Percentiles rank a stretch among this genome's conserved stretches.
Conservation (phyloP, 305 asterid genomes). For the Fraxinus albicans region DNA sequence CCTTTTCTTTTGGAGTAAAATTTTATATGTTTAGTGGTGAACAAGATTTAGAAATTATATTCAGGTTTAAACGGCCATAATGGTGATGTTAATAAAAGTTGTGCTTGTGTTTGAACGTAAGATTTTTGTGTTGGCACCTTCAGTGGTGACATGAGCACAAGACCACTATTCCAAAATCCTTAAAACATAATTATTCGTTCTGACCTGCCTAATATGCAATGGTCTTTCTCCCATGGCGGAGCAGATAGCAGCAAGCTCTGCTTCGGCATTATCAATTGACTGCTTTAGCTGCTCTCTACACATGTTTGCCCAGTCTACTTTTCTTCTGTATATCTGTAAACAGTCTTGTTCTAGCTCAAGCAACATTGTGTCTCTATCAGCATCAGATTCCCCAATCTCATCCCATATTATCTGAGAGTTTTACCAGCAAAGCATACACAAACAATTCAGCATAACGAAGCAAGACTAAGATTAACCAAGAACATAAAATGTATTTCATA, state of each 20-base stretch:
- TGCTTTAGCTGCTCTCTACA: constrained; percentile 47
- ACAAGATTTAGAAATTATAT: neutral
- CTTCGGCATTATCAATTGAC: constrained; percentile 54
- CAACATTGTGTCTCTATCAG: constrained; percentile 45
- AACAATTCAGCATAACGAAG: neutral
- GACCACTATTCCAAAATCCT: neutral
- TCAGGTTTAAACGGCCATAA: neutral
- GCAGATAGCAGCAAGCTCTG: constrained; percentile 52
- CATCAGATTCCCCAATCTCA: constrained; percentile 54
- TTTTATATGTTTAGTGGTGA: neutral
- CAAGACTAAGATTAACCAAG: neutral
- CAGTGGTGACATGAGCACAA: neutral
- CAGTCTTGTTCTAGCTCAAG: constrained; percentile 54
- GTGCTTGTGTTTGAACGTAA: neutral
- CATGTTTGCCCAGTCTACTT: constrained; percentile 48
- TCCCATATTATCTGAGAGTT: constrained; percentile 47
- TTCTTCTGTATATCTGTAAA: constrained; percentile 47
- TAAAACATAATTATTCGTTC: neutral
- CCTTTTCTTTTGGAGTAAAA: neutral
- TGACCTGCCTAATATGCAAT: constrained; percentile 51
- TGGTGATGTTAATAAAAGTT: neutral
- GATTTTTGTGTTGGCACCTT: neutral
- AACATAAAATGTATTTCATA: neutral
- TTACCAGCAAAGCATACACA: neutral
- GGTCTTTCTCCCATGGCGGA: constrained; percentile 55